These are phyloP conservation scores for Termitomyces sp. DNA, from an alignment of 768 basidiomycete species.

Conservation along the genomic window DNA sequence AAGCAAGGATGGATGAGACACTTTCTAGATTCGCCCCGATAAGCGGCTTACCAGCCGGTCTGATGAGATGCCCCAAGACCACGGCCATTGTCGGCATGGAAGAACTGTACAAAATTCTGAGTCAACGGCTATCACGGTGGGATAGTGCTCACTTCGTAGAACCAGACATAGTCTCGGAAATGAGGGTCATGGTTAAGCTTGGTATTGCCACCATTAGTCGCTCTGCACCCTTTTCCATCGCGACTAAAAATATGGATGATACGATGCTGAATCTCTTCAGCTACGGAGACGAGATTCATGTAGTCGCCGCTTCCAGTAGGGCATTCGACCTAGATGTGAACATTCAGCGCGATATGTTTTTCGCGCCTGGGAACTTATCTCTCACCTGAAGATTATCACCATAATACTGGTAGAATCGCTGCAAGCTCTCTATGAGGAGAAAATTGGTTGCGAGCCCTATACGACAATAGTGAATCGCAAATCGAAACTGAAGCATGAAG, in stretches of 20 bases:
- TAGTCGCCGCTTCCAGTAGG: constrained; percentile 96
- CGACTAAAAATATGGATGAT: constrained; percentile 98
- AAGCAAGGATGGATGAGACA: not conserved
- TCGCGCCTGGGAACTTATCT: too few species aligned
- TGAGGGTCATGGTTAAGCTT: constrained; percentile 89
- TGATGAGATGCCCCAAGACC: constrained; percentile 98
- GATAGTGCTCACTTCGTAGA: constrained; percentile 70
- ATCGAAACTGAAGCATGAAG: not conserved
- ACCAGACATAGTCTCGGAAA: constrained; percentile 96
- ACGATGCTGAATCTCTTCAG: constrained; percentile 98
- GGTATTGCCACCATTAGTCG: constrained; percentile 87
- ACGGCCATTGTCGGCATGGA: constrained; percentile 90
- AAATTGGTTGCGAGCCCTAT: constrained; percentile 95
- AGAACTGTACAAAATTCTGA: constrained; percentile 54
- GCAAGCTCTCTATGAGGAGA: constrained; percentile 91
- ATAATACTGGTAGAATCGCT: constrained; percentile 97
- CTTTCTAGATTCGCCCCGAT: not conserved
- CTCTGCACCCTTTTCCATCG: constrained; percentile 80
- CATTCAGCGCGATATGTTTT: not conserved
- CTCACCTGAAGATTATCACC: constrained; percentile 78
- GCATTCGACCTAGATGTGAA: constrained; percentile 68
- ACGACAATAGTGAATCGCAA: not conserved
- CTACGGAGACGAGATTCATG: constrained; percentile 92
- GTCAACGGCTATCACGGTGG: not conserved
- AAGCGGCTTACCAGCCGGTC: constrained; percentile 78